Evolutionary conservation across 139 green algal genomes (phyloP).

Genomic region (Monoraphidium neglectum): DNA sequence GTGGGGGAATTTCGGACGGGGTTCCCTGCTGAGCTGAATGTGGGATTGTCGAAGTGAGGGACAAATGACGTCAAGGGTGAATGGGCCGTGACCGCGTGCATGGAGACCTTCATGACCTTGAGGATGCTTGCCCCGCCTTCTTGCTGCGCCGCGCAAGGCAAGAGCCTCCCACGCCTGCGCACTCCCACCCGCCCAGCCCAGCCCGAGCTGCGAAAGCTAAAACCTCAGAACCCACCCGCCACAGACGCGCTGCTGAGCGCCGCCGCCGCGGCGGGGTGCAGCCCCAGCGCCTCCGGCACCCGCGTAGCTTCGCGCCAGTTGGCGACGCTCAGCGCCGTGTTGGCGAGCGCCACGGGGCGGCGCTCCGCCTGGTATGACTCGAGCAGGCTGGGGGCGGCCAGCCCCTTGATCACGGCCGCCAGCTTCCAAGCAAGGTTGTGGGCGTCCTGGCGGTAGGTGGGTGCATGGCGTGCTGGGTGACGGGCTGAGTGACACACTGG

Average conservation of each 20-base stretch:
- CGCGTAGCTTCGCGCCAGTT: slow-evolving; percentile 90
- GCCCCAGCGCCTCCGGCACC: slow-evolving; percentile 79
- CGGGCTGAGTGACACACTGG: too few relatives aligned
- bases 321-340: slow-evolving; percentile 80
- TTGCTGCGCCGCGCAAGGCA: too few relatives aligned
- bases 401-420: slow-evolving; percentile 60
- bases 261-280: slow-evolving; percentile 65
- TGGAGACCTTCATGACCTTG: too few relatives aligned
- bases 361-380: slow-evolving; percentile 79
- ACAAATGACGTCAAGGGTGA: too few relatives aligned
- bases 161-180: too few relatives aligned
- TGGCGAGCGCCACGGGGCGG: slow-evolving; percentile 71
- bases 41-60: background rate
- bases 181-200: slow-evolving; percentile 1
- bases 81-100: too few relatives aligned
- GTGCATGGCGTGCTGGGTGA: too few relatives aligned
- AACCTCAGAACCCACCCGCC: slow-evolving; percentile 11
- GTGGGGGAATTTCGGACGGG: background rate
- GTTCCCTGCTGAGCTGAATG: background rate
- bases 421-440: slow-evolving; percentile 98
- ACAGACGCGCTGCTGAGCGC: slow-evolving; percentile 15
- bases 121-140: background rate
- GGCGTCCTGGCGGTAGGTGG: slow-evolving; percentile 62
- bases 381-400: slow-evolving; percentile 55
- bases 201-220: too few relatives aligned